phyloP scores from a whole-genome alignment of 768 basidiomycete species.

The Daedaleopsis sinensis region DNA sequence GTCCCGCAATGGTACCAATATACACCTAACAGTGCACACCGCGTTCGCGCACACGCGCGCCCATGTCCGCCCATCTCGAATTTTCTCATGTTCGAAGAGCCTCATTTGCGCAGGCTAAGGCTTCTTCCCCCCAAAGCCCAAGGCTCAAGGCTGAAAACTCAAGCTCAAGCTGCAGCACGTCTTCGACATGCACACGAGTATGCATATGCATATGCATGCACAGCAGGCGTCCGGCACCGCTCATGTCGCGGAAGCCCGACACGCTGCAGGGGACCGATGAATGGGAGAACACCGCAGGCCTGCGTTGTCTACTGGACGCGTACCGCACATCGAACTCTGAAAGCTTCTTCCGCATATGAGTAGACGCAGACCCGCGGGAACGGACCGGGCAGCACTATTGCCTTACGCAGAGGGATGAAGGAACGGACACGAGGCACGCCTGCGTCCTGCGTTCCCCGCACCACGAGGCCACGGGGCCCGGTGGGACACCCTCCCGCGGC shows the following conservation, averaged over 20 bases:
- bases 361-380: background rate
- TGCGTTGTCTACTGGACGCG: background rate
- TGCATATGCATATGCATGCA: no score
- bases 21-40: background rate
- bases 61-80: background rate
- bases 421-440: background rate
- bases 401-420: background rate
- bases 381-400: no score
- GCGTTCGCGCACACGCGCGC: background rate
- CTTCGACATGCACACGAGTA: no score
- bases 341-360: background rate
- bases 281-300: background rate
- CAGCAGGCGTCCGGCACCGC: background rate
- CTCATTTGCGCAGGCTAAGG: no score
- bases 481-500: background rate
- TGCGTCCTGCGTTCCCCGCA: background rate
- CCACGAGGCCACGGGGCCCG: constrained; percentile 1
- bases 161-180: no score
- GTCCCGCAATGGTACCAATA: background rate
- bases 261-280: background rate
- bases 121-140: no score
- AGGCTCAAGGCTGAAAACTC: no score
- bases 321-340: background rate
- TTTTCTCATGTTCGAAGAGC: no score
- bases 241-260: background rate